Base-by-base conservation (phyloP, 257 asterid genomes). In the Fraxinus anomala region DNA sequence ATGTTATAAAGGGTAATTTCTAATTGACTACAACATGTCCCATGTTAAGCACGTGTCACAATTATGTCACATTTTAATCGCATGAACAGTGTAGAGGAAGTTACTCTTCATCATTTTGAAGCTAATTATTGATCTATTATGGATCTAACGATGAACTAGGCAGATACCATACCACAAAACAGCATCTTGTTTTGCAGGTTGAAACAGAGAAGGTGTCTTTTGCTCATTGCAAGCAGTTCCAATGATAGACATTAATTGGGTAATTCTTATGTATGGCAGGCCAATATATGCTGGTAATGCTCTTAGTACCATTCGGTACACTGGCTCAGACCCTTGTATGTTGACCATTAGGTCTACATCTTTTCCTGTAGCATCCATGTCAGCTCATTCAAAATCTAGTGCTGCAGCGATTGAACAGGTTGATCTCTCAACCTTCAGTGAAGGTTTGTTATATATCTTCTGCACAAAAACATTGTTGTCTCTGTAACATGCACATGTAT, bases 231-330 rank as follows among this genome's bases (percentile, higher is more conserved):
- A 19, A 66, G 37, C 34, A 36, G 19, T 26, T 21, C 42, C n/a
- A 39, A 8, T 26, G 19, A 24, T 78, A 36, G 40, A 67, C 47
- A 78, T 33, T 16, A 54, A 56, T 17, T 1, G 19, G 69, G n/a
- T 34, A 23, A 71, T 74, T 83, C 75, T 81, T 83, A 75, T 79
- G 37, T 79, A 63, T 89, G 83, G 72, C 91, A 93, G 99, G 86
- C 98, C 99, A 59, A 90, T 91, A 76, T 95, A 95, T 88, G 99
- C 99, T 78, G 98, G 98, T 49, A 95, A 95, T 88, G 98, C 99
- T 77, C 97, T 95, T 75, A 86, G 91, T 83, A 93, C 97, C 21
- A 96, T 95, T 36, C 91, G 85, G 70, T 95, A 93, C 84, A 85
- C 88, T 51, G 99, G 98, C 79, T 83, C 93, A 78, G 80, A 81